Conservation (phyloP, 1,139 yeast species). For the Hyphopichia fennica region DNA sequence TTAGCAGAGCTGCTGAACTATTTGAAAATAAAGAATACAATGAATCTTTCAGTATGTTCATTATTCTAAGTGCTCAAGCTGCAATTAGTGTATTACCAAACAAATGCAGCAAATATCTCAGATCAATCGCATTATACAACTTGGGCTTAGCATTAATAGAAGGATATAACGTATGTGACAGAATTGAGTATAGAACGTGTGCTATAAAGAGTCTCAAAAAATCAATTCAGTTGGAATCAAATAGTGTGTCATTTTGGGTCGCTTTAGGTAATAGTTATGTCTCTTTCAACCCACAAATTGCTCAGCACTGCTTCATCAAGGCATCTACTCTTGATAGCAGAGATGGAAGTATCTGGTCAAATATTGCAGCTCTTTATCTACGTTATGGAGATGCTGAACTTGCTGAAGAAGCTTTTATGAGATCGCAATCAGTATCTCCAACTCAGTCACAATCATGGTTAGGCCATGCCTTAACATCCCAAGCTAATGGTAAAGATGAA, state of each 20-base stretch:
- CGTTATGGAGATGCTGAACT: slow-evolving; percentile 66
- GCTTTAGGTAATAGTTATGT: slow-evolving; percentile 74
- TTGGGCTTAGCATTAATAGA: slow-evolving; percentile 66
- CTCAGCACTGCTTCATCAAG: slow-evolving; percentile 92
- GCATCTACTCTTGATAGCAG: slow-evolving; percentile 70
- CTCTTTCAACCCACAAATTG: slow-evolving; percentile 60
- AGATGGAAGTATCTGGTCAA: slow-evolving; percentile 75
- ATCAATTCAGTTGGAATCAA: slow-evolving; percentile 70
- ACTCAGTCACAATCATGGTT: slow-evolving; percentile 79
- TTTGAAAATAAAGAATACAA: slow-evolving; percentile 15
- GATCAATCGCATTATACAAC: slow-evolving; percentile 66
- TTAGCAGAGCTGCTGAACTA: slow-evolving; percentile 9
- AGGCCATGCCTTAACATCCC: slow-evolving; percentile 75
- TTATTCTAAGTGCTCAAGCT: slow-evolving; percentile 29
- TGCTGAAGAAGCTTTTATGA: slow-evolving; percentile 69
- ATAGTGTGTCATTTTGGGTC: slow-evolving; percentile 75
- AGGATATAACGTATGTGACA: slow-evolving; percentile 36
- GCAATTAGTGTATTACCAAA: slow-evolving; percentile 29
- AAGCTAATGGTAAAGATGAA: slow-evolving; percentile 53
- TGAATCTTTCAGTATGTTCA: slow-evolving; percentile 21
- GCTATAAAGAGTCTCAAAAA: slow-evolving; percentile 61
- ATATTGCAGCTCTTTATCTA: slow-evolving; percentile 76
- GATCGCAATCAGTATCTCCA: slow-evolving; percentile 84
- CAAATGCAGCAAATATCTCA: slow-evolving; percentile 46
- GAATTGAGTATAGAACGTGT: slow-evolving; percentile 31